Conservation (phyloP, 2,329 filamentous ascomycete species). For the Alternaria ethzedia region DNA sequence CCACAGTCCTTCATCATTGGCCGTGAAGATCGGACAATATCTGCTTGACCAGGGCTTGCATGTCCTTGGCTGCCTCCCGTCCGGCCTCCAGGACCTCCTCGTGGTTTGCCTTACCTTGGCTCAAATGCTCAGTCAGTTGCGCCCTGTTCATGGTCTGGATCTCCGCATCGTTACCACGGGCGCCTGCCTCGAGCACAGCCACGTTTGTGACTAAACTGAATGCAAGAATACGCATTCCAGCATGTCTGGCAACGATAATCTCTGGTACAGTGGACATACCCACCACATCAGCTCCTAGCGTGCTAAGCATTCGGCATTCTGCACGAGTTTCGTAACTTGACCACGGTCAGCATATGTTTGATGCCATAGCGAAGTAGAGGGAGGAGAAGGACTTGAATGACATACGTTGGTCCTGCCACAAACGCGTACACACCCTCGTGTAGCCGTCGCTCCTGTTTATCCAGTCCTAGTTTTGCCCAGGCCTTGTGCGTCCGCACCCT, state of each 20-base stretch:
- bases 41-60: conserved; percentile 62
- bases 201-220: conserved; percentile 72
- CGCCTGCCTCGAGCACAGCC: conserved; percentile 64
- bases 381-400: conserved; percentile 10
- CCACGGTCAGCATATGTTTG: conserved; percentile 13
- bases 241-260: conserved; percentile 70
- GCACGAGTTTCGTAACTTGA: conserved; percentile 68
- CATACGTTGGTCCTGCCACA: conserved; percentile 66
- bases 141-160: conserved; percentile 58
- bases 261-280: conserved; percentile 75
- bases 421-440: conserved; percentile 72
- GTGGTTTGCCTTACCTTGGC: conserved; percentile 67
- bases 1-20: conserved; percentile 10
- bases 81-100: conserved; percentile 70
- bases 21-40: conserved; percentile 51
- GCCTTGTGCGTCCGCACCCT: conserved; percentile 63
- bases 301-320: conserved; percentile 67
- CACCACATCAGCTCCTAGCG: conserved; percentile 70
- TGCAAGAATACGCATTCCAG: conserved; percentile 67
- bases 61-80: conserved; percentile 64
- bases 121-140: conserved; percentile 62
- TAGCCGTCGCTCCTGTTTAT: conserved; percentile 58
- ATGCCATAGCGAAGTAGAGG: background rate
- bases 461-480: conserved; percentile 59
- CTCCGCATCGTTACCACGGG: conserved; percentile 62